Percentiles rank a stretch among this genome's conserved stretches.
Conservation (phyloP, 2,329 filamentous ascomycete genomes). For the Aspergillus aculeatus region DNA sequence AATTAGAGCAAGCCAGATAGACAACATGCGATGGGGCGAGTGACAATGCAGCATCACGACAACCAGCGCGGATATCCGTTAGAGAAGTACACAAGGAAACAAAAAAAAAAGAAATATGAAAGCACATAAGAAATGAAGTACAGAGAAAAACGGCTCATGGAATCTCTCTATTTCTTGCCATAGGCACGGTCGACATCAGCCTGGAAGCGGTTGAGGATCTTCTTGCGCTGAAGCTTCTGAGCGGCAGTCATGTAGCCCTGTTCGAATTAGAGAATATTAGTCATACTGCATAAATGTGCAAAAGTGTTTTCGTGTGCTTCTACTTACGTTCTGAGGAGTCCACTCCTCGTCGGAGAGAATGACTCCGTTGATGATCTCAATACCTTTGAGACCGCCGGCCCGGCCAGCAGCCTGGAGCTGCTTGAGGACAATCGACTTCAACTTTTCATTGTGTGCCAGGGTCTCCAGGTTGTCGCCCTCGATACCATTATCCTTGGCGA, state of each 20-base stretch:
- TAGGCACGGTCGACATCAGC: conserved; percentile 64
- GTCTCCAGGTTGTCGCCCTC: conserved; percentile 64
- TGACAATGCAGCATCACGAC: background rate
- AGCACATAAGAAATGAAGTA: conserved; percentile 6
- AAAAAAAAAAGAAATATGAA: conserved; percentile 8
- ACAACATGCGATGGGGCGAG: background rate
- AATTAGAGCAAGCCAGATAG: conserved; percentile 3
- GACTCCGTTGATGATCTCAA: conserved; percentile 46
- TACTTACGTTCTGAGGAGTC: conserved; percentile 44
- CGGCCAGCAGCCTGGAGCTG: conserved; percentile 41
- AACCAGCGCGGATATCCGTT: conserved; percentile 6
- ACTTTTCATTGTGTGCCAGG: conserved; percentile 56
- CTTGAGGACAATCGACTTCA: conserved; percentile 42
- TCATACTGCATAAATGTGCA: background rate
- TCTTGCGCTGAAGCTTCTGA: conserved; percentile 70
- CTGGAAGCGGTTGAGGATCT: conserved; percentile 62
- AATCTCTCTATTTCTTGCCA: conserved; percentile 39
- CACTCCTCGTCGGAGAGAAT: conserved; percentile 48
- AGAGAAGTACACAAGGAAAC: conserved; percentile 10
- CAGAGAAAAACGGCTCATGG: background rate
- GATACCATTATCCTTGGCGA: conserved; percentile 60
- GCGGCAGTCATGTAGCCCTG: conserved; percentile 67
- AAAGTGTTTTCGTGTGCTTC: background rate
- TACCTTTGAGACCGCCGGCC: conserved; percentile 37
- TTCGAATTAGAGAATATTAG: conserved; percentile 26